These are phyloP conservation scores for Flaveria sonorensis DNA, from an alignment of 129 eudicot genomes.

Conservation along the genomic window DNA sequence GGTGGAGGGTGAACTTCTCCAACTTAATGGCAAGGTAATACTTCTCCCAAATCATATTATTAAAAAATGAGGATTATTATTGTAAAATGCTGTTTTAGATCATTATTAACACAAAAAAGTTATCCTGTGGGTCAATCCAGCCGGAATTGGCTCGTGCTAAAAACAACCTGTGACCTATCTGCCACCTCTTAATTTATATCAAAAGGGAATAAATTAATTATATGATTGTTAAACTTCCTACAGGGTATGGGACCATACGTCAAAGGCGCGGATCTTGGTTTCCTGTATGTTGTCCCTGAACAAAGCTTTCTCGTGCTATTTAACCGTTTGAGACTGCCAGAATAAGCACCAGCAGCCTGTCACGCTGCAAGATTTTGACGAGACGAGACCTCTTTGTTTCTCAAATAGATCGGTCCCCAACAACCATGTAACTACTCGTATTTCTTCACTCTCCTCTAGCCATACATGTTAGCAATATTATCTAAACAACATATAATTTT, in stretches of 20 bases:
- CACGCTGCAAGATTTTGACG: constrained; percentile 31
- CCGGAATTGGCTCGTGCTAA: background rate
- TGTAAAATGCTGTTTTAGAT: background rate
- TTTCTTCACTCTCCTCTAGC: constrained; percentile 10
- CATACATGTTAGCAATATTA: constrained; percentile 33
- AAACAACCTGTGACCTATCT: background rate
- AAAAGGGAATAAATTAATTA: background rate
- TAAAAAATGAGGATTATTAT: background rate
- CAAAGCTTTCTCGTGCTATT: constrained; percentile 96
- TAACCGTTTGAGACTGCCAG: constrained; percentile 84
- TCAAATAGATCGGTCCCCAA: constrained; percentile 37
- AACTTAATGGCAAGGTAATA: constrained; percentile 93
- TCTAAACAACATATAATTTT: constrained; percentile 21
- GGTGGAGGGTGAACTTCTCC: constrained; percentile 99
- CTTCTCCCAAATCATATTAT: background rate
- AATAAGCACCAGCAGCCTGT: constrained; percentile 37
- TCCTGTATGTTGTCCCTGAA: constrained; percentile 87
- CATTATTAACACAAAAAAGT: background rate
- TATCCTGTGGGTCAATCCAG: background rate
- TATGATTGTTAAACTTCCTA: background rate
- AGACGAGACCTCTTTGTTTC: constrained; percentile 24
- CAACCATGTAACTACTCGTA: constrained; percentile 24
- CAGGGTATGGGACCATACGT: constrained; percentile 93
- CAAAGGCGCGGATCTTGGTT: constrained; percentile 96
- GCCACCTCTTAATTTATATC: background rate